A percentile compares a stretch with the other conserved stretches of the same genome.
Conservation (phyloP, 1,284 basidiomycete genomes). For the Boletus mariae region DNA sequence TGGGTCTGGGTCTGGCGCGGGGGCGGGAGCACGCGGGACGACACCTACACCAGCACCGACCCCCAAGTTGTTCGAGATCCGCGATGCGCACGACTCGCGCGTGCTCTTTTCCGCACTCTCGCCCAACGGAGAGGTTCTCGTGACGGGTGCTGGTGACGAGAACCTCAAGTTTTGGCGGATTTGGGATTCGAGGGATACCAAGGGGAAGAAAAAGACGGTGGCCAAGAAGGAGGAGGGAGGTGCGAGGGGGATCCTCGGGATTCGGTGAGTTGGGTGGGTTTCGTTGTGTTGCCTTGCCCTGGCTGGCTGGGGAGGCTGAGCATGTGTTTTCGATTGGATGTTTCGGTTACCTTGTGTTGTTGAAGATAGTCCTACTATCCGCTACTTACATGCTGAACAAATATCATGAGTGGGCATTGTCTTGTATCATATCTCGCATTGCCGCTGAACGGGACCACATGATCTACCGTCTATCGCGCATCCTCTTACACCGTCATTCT, state of each 20-base stretch:
- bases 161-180: slow-evolving; percentile 91
- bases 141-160: slow-evolving; percentile 90
- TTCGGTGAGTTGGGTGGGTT: slow-evolving; percentile 26
- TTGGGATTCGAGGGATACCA: slow-evolving; percentile 56
- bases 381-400: background rate
- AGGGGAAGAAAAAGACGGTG: slow-evolving; percentile 45
- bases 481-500: background rate
- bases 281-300: background rate
- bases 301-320: background rate
- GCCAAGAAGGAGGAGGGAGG: slow-evolving; percentile 35
- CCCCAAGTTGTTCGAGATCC: slow-evolving; percentile 71
- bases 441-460: too few species aligned
- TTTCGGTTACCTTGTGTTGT: background rate
- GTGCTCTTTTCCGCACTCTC: slow-evolving; percentile 84
- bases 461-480: background rate
- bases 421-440: background rate
- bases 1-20: slow-evolving; percentile 9
- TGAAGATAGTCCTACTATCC: background rate
- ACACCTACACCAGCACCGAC: slow-evolving; percentile 15
- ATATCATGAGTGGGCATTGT: background rate
- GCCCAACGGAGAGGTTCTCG: slow-evolving; percentile 86
- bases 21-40: slow-evolving; percentile 28
- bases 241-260: slow-evolving; percentile 33
- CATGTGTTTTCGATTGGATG: background rate
- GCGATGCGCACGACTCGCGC: slow-evolving; percentile 87